Evolutionary conservation across 73 alveolate genomes (phyloP).

Genomic region (Paramecium sexaurelia): DNA sequence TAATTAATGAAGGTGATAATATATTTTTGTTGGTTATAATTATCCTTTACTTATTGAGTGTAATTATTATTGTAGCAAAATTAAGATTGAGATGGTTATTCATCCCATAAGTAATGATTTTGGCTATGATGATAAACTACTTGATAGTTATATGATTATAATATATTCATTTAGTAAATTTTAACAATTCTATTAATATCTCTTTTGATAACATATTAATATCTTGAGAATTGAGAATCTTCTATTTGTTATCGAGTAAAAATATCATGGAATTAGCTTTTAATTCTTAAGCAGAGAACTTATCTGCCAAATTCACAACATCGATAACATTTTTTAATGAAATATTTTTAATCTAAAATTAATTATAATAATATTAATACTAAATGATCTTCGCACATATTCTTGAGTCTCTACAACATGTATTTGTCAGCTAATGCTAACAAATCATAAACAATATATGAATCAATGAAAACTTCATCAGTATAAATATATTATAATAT

Average conservation of each 20-base stretch:
- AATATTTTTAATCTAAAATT: slow-evolving; percentile 47
- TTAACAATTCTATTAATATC: slow-evolving; percentile 26
- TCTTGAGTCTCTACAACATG: slow-evolving; percentile 69
- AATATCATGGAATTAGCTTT: slow-evolving; percentile 75
- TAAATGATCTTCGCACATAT: slow-evolving; percentile 76
- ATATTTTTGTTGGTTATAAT: background rate
- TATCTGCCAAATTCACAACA: slow-evolving; percentile 74
- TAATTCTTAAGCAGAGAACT: slow-evolving; percentile 74
- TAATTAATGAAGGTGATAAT: background rate
- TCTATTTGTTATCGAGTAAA: slow-evolving; percentile 33
- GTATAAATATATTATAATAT: slow-evolving; percentile 74
- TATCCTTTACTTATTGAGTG: background rate
- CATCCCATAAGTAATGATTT: background rate
- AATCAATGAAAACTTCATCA: slow-evolving; percentile 60
- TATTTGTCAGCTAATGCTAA: slow-evolving; percentile 75
- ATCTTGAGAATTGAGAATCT: slow-evolving; percentile 22
- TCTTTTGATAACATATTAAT: slow-evolving; percentile 27
- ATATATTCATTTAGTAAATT: slow-evolving; percentile 59
- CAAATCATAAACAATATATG: slow-evolving; percentile 65
- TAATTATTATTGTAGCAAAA: background rate
- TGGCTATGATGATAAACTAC: slow-evolving; percentile 41
- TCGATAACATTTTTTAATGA: slow-evolving; percentile 78
- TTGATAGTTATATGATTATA: slow-evolving; percentile 16
- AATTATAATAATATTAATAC: background rate
- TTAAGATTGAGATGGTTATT: background rate